Evolutionary conservation across 805 yeast genomes (phyloP).

Genomic region (Yamadazyma akitaensis): DNA sequence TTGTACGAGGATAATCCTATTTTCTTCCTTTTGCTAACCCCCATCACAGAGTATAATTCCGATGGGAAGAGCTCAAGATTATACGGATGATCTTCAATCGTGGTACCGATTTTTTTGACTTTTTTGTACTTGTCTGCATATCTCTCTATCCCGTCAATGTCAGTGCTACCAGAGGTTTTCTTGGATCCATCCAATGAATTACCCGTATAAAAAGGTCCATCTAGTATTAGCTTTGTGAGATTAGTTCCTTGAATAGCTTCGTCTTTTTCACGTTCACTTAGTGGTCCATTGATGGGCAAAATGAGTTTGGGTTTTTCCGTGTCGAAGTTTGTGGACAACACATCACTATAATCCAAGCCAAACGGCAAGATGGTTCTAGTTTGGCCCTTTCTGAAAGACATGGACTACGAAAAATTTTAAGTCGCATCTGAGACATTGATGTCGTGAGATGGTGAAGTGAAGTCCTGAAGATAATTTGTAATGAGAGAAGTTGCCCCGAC

Average conservation of each 20-base stretch:
- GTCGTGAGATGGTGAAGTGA: too few relatives aligned
- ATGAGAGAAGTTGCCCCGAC: too few relatives aligned
- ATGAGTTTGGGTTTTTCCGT: slow-evolving; percentile 44
- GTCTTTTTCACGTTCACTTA: slow-evolving; percentile 47
- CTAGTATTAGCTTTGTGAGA: slow-evolving; percentile 50
- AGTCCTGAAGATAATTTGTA: too few relatives aligned
- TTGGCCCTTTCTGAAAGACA: slow-evolving; percentile 12
- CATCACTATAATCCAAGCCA: slow-evolving; percentile 67
- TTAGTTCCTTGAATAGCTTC: slow-evolving; percentile 55
- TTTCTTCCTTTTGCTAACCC: slow-evolving; percentile 52
- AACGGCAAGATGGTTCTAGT: slow-evolving; percentile 54
- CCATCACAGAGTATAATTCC: slow-evolving; percentile 73
- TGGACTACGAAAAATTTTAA: slow-evolving; percentile 6
- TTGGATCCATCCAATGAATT: slow-evolving; percentile 31
- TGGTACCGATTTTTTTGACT: slow-evolving; percentile 64
- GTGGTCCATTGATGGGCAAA: slow-evolving; percentile 64
- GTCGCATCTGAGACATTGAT: neutral
- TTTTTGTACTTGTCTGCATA: slow-evolving; percentile 79
- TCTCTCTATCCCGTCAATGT: slow-evolving; percentile 68
- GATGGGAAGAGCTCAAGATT: slow-evolving; percentile 67
- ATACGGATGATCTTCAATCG: slow-evolving; percentile 78
- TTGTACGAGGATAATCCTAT: slow-evolving; percentile 38
- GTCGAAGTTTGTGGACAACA: slow-evolving; percentile 33
- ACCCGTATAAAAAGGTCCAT: slow-evolving; percentile 69
- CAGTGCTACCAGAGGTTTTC: slow-evolving; percentile 11